Evolutionary conservation across 2,329 filamentous ascomycete species (phyloP).

Genomic region (Neocatenulostroma microsporum): DNA sequence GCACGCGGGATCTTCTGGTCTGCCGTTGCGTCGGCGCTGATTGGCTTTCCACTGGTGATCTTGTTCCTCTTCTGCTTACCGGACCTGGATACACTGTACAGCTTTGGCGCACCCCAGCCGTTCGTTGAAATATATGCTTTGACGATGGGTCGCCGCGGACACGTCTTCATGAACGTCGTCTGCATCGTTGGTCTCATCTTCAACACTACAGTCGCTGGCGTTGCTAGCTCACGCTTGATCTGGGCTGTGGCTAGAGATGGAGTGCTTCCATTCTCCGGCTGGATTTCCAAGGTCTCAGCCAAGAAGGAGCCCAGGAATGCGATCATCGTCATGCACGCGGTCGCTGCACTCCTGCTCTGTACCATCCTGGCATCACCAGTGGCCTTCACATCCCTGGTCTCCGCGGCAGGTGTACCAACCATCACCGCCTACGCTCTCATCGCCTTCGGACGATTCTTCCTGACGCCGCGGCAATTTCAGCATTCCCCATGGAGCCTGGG

Average conservation of each 20-base stretch:
- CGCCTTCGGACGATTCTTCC: constrained; percentile 30
- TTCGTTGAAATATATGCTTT: constrained; percentile 53
- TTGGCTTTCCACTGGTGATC: constrained; percentile 50
- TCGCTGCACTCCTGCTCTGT: constrained; percentile 50
- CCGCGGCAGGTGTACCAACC: constrained; percentile 34
- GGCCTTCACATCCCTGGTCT: constrained; percentile 33
- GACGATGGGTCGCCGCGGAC: constrained; percentile 48
- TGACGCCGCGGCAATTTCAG: constrained; percentile 32
- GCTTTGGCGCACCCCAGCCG: constrained; percentile 49
- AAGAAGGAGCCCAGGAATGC: constrained; percentile 54
- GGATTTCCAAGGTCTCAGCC: constrained; percentile 48
- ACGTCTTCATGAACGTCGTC: constrained; percentile 56
- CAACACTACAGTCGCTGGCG: constrained; percentile 53
- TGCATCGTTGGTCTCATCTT: constrained; percentile 44
- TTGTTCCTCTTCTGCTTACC: constrained; percentile 54
- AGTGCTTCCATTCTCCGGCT: constrained; percentile 51
- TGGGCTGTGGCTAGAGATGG: constrained; percentile 57
- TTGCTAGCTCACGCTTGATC: constrained; percentile 54
- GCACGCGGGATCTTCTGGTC: constrained; percentile 55
- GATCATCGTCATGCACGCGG: constrained; percentile 51
- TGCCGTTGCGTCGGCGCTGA: constrained; percentile 49
- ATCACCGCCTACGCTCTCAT: constrained; percentile 33
- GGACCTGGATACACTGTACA: constrained; percentile 46
- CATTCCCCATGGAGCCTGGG: constrained; percentile 32
- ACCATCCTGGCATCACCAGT: constrained; percentile 49